Evolutionary conservation across 805 yeast genomes (phyloP), one percentile per base, ranked within the genome.

Genomic region (Yarrowia keelungensis): DNA sequence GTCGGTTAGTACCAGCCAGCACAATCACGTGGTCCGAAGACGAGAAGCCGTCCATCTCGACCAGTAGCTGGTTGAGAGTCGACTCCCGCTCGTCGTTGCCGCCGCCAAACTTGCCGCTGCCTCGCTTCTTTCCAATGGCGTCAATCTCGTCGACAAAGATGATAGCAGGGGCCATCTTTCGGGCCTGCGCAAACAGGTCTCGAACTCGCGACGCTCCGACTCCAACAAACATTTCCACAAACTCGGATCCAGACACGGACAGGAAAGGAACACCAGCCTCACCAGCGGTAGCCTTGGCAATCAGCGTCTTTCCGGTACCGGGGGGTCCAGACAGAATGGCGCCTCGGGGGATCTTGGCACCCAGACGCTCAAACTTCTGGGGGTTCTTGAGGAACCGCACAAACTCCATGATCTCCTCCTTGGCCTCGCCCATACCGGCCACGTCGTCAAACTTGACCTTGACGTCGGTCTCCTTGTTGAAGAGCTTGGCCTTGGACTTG

Each of bases 161-260:
- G 74, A 92, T 92, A 2, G 96, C 84, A 8, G 98, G 98, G 0
- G 97, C 95, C 82, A 87, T 89, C 71, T 89, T 90, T 75, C 97
- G 85, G 16, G 97, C 98, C 56, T 91, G 90, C 76, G 89, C 89
- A 81, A 92, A 92, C 75, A 92, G 83, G 76, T 93, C 97, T 78
- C 98, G 90, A 50, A 92, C 98, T 78, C 98, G 85, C 3, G 94
- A 88, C 4, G 97, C 97, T 81, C 97, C 97, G 35, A 92, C 97
- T 80, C 97, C 97, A 22, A 91, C 96, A 82, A 91, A 92, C 97
- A 92, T 92, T 78, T 92, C 97, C n/a, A 92, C 96, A 73, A 92
- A 92, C 77, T 92, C 97, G 14, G 97, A 91, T 74, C 97, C 97
- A 1, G 96, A 89, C 8, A 92, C 97, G 26, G 95, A 88, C 72